Evolutionary conservation across 1,284 basidiomycete species (phyloP), one percentile per base, ranked within the genome.

Genomic region (Microbotryomycetes sp.): DNA sequence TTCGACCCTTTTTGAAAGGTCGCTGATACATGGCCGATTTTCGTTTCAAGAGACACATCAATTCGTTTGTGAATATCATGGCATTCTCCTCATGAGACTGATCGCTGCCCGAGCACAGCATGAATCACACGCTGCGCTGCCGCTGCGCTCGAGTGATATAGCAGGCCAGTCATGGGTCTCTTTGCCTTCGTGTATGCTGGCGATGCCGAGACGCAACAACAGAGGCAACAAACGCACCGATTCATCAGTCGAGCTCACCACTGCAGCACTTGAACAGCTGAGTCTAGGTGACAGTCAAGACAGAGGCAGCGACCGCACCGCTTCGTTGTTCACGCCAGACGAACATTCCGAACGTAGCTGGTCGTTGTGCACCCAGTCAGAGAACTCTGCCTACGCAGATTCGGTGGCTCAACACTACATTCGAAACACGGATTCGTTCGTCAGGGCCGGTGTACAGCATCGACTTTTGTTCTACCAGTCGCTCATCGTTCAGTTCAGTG

Each of bases 401-500:
- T 42, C 36, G 9, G 36, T 42, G 12, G 36, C 36, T 12, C 36
- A 42, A 42, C 19, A 42, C 19, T 42, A 42, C 19, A 19, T 42
- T 19, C 36, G 36, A 42, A 19, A 42, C 36, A 42, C 19, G 36
- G 12, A 42, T 9, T 19, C 9, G 19, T 42, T 42, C 19, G 36
- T 42, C 36, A 9, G 19, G 36, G 36, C 36, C 19, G 36, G 36
- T 19, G 9, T 19, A 9, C 36, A 42, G 36, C 36, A 42, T 42
- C 36, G 36, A 42, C 12, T 60, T 4, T 16, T 36, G 30, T 60
- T 60, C 48, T 60, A 54, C 47, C 58, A 50, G 31, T 25, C 47
- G 0, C 32, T 60, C 0, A 2, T 54, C 1, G n/a, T 60, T 1
- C 58, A 60, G n/a, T 55, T 55, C 42, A 48, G 58, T 60, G 12